These are phyloP conservation scores for Asterionellopsis glacialis DNA, from an alignment of 108 stramenopile species.

Conservation along the genomic window DNA sequence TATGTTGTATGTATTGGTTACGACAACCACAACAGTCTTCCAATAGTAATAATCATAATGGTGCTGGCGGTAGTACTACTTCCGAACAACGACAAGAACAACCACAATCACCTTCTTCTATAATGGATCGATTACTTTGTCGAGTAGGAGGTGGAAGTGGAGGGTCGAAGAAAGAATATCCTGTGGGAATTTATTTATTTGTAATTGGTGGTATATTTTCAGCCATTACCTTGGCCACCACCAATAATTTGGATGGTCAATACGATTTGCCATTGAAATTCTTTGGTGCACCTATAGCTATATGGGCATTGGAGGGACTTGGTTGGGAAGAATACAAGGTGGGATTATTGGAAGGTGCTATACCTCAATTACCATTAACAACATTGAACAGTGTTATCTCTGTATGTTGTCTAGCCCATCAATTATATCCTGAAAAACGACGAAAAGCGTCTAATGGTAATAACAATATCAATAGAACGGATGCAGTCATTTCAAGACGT, in stretches of 20 bases:
- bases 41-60: background rate
- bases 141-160: too few species aligned
- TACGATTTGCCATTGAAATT: slow-evolving; percentile 45
- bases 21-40: slow-evolving; percentile 7
- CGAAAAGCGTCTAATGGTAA: background rate
- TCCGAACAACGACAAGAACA: slow-evolving; percentile 8
- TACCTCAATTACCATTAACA: slow-evolving; percentile 81
- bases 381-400: slow-evolving; percentile 75
- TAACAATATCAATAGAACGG: slow-evolving; percentile 2
- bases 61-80: background rate
- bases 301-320: slow-evolving; percentile 43
- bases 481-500: slow-evolving; percentile 49
- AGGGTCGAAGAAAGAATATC: slow-evolving; percentile 7
- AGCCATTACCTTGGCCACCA: slow-evolving; percentile 30
- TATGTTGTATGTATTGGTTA: slow-evolving; percentile 40
- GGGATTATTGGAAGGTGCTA: slow-evolving; percentile 64
- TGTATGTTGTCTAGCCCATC: slow-evolving; percentile 66
- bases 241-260: slow-evolving; percentile 17
- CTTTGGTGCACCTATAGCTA: slow-evolving; percentile 45
- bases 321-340: slow-evolving; percentile 50
- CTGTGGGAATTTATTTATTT: slow-evolving; percentile 68
- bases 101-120: background rate
- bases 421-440: slow-evolving; percentile 68
- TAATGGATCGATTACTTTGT: slow-evolving; percentile 1
- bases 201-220: slow-evolving; percentile 45